phyloP scores from a whole-genome alignment of 768 basidiomycete genomes.

The Mrakia frigida region DNA sequence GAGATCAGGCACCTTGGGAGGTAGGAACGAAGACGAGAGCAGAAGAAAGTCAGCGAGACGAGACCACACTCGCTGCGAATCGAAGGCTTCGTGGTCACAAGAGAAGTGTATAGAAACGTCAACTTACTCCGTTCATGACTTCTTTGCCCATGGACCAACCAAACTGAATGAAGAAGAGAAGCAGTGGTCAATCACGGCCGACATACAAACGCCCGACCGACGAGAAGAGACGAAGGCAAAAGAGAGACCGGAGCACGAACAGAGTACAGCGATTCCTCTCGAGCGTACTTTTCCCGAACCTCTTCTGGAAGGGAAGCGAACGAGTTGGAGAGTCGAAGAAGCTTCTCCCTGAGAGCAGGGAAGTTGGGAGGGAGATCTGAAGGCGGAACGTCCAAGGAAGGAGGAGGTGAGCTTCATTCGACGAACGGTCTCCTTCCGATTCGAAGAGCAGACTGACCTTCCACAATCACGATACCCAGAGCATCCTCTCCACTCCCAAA shows the following conservation, averaged over 20 bases:
- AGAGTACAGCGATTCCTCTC: slow-evolving; percentile 71
- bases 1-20: slow-evolving; percentile 52
- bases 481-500: slow-evolving; percentile 74
- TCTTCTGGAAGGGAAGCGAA: slow-evolving; percentile 68
- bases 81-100: background rate
- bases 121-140: slow-evolving; percentile 84
- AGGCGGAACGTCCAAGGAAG: background rate
- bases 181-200: background rate
- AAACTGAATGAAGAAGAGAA: slow-evolving; percentile 52
- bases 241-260: slow-evolving; percentile 30
- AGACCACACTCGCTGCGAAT: no score
- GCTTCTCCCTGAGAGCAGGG: slow-evolving; percentile 56
- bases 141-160: slow-evolving; percentile 92
- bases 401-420: background rate
- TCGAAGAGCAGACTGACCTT: slow-evolving; percentile 48
- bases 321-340: slow-evolving; percentile 67
- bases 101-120: background rate
- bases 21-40: background rate
- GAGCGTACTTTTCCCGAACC: slow-evolving; percentile 66
- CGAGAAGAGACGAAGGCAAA: background rate
- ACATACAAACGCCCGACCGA: background rate
- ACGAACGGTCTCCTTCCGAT: background rate
- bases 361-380: slow-evolving; percentile 60
- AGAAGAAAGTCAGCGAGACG: background rate
- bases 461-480: slow-evolving; percentile 74